Conservation (phyloP, 2,329 filamentous ascomycete genomes). For the Thermomyces lanuginosus region DNA sequence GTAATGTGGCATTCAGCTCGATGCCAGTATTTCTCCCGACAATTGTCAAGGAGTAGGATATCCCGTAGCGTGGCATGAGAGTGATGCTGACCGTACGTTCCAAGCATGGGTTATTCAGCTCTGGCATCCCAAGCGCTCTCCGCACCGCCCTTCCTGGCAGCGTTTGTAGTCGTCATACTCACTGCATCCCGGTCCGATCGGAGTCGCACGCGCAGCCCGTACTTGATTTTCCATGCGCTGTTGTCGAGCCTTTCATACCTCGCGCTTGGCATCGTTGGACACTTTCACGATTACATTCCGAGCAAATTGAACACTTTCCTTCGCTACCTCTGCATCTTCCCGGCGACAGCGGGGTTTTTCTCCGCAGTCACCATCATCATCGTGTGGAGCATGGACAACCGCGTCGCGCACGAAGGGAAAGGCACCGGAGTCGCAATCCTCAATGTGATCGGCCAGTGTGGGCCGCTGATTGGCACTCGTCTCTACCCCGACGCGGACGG, state of each 20-base stretch:
- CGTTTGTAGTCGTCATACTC: constrained; percentile 55
- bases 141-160: constrained; percentile 63
- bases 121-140: constrained; percentile 59
- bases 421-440: constrained; percentile 65
- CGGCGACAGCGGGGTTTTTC: constrained; percentile 67
- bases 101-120: constrained; percentile 51
- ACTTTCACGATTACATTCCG: constrained; percentile 25
- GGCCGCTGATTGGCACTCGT: constrained; percentile 52
- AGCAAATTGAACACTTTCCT: constrained; percentile 21
- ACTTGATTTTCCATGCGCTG: constrained; percentile 53
- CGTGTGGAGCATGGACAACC: constrained; percentile 81
- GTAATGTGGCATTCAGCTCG: constrained; percentile 76
- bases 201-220: constrained; percentile 43
- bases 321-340: constrained; percentile 61
- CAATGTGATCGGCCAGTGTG: constrained; percentile 67
- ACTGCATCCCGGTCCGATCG: constrained; percentile 60
- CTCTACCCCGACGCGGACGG: constrained; percentile 44
- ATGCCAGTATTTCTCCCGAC: constrained; percentile 78
- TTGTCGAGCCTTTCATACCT: constrained; percentile 51
- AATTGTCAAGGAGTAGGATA: constrained; percentile 45
- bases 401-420: constrained; percentile 49
- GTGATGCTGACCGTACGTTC: constrained; percentile 3
- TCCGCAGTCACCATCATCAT: constrained; percentile 69
- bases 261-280: constrained; percentile 38
- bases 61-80: background rate